These are phyloP conservation scores for Globisporangium spinosum DNA, from an alignment of 352 stramenopile genomes.

Conservation along the genomic window DNA sequence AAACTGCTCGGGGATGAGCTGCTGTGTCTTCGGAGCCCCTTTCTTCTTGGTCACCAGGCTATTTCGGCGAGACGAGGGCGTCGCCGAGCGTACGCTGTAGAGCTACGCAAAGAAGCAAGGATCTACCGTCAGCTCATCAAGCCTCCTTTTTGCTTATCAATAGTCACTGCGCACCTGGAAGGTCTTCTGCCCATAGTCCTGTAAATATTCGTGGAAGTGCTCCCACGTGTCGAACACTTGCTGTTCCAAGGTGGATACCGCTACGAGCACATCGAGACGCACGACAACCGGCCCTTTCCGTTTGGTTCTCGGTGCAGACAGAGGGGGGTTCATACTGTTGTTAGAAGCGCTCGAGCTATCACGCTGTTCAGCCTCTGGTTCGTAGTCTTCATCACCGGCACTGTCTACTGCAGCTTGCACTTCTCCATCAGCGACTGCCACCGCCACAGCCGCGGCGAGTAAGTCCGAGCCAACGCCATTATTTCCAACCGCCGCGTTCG, in stretches of 20 bases:
- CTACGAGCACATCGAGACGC: slow-evolving; percentile 20
- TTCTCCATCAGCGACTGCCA: background rate
- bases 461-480: background rate
- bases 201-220: slow-evolving; percentile 23
- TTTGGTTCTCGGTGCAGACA: background rate
- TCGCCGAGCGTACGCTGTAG: slow-evolving; percentile 31
- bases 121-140: background rate
- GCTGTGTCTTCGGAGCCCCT: background rate
- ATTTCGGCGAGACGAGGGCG: slow-evolving; percentile 25
- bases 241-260: slow-evolving; percentile 21
- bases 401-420: background rate
- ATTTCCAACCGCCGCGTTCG: background rate
- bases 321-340: background rate
- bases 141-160: too few relatives aligned
- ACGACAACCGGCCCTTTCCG: slow-evolving; percentile 17
- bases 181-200: slow-evolving; percentile 23
- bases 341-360: background rate
- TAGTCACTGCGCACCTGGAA: slow-evolving; percentile 15
- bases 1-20: slow-evolving; percentile 27
- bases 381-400: background rate
- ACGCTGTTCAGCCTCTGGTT: background rate
- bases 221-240: slow-evolving; percentile 28
- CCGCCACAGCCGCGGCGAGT: background rate
- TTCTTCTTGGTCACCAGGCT: slow-evolving; percentile 22
- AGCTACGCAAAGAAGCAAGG: slow-evolving; percentile 13